Conservation (phyloP, 306 rosid species). For the Medicago truncatula region MtrunA17r5.0-ANR NC_053046.1:36728501-36729000, state of each 20-base stretch:
- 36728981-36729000: conserved; percentile 1
- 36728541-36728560: conserved; percentile 59
- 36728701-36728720: neutral
- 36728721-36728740: neutral
- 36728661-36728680: neutral
- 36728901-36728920: neutral
- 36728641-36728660: conserved; percentile 9
- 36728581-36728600: conserved; percentile 63
- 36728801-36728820: conserved; percentile 3
- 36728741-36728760: conserved; percentile 4
- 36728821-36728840: neutral
- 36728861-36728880: conserved; percentile 1
- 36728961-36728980: neutral
- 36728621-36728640: conserved; percentile 37
- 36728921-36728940: neutral
- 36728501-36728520: conserved; percentile 57
- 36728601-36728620: conserved; percentile 56
- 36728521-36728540: conserved; percentile 55
- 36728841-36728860: conserved; percentile 6
- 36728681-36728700: neutral
- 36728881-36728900: conserved; percentile 2
- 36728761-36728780: neutral
- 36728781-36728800: neutral
- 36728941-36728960: neutral
- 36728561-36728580: conserved; percentile 58